These are phyloP conservation scores for Cyphellophora attinorum DNA, from an alignment of 2,329 filamentous ascomycete genomes.

Conservation along the genomic window DNA sequence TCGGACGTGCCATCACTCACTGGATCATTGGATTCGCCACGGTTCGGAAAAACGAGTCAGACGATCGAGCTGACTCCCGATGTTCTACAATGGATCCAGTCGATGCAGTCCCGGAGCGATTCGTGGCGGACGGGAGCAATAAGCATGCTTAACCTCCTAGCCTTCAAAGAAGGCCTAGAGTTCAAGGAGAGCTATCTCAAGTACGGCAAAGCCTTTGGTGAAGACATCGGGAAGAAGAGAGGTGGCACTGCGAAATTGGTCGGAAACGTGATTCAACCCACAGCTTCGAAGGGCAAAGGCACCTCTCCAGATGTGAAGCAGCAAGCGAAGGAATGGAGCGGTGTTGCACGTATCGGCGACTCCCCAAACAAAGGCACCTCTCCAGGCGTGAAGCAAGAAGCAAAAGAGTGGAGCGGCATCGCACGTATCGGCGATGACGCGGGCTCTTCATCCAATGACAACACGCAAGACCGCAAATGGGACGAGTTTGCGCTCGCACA, in stretches of 20 bases:
- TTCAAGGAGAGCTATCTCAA: conserved; percentile 37
- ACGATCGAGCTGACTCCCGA: conserved; percentile 46
- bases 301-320: conserved; percentile 1
- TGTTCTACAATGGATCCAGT: conserved; percentile 40
- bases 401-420: not conserved
- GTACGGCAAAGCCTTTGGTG: conserved; percentile 42
- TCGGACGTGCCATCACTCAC: conserved; percentile 25
- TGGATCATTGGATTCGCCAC: conserved; percentile 22
- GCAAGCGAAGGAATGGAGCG: not conserved
- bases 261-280: conserved; percentile 40
- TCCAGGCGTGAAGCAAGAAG: not conserved
- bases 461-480: conserved; percentile 35
- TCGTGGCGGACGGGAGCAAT: conserved; percentile 42
- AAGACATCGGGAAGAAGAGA: conserved; percentile 38
- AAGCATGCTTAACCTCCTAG: conserved; percentile 55
- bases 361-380: not conserved
- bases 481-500: conserved; percentile 57
- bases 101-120: conserved; percentile 18
- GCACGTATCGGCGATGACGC: conserved; percentile 10
- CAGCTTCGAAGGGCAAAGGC: not conserved
- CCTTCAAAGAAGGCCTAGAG: conserved; percentile 45
- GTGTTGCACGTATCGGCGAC: conserved; percentile 6
- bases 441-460: no score
- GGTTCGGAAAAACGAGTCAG: conserved; percentile 29
- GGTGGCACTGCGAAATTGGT: conserved; percentile 55